phyloP scores from a whole-genome alignment of 2,329 filamentous ascomycete genomes.

The Fonsecaea erecta region DNA sequence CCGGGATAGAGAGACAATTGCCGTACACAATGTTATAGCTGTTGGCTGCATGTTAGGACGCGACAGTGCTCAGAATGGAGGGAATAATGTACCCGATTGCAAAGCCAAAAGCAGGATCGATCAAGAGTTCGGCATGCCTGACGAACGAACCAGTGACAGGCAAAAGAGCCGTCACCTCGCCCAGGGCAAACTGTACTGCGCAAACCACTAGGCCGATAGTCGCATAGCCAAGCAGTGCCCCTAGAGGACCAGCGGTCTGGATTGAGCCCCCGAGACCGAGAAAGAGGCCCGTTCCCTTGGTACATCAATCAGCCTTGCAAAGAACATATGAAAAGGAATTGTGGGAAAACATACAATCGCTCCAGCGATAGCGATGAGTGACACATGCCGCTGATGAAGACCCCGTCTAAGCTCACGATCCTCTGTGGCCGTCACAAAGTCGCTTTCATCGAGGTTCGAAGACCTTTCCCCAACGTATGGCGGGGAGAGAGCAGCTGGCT shows the following conservation, averaged over 20 bases:
- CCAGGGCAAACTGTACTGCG: constrained; percentile 57
- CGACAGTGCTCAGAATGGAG: background rate
- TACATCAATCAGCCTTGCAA: background rate
- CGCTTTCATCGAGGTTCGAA: constrained; percentile 21
- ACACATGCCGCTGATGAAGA: constrained; percentile 51
- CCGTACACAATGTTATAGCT: constrained; percentile 51
- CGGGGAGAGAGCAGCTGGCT: background rate
- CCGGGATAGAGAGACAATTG: constrained; percentile 59
- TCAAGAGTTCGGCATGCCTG: constrained; percentile 56
- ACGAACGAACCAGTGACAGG: constrained; percentile 59
- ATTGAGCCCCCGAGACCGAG: constrained; percentile 58
- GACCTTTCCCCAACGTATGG: background rate
- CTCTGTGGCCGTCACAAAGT: constrained; percentile 47
- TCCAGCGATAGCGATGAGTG: constrained; percentile 53
- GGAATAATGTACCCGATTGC: constrained; percentile 46
- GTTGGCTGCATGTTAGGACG: background rate
- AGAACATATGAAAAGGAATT: background rate
- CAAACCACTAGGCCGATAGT: constrained; percentile 57
- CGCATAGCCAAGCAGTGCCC: constrained; percentile 56
- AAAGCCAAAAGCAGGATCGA: constrained; percentile 57
- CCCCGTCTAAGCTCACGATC: constrained; percentile 53
- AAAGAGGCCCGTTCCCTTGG: constrained; percentile 55
- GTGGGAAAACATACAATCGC: constrained; percentile 43
- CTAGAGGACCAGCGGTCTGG: constrained; percentile 55
- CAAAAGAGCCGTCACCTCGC: constrained; percentile 57